Evolutionary conservation across 169 alveolate species (phyloP).

Genomic region (Plasmodium gallinaceum): DNA sequence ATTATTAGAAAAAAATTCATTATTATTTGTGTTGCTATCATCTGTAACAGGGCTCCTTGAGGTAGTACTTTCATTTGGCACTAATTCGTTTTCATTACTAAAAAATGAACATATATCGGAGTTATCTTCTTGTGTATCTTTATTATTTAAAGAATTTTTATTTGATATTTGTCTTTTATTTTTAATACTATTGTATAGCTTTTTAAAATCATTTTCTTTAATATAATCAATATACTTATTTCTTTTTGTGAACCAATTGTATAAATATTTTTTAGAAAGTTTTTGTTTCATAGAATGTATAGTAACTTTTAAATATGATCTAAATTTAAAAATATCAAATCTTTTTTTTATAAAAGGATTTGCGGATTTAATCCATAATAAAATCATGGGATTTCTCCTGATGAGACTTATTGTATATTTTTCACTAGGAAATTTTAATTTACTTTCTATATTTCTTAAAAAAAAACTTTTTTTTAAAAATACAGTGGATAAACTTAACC

Average conservation of each 20-base stretch:
- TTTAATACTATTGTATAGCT: not conserved
- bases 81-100: not conserved
- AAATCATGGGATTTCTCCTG: constrained; percentile 55
- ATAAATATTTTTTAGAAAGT: constrained; percentile 47
- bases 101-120: too few relatives aligned
- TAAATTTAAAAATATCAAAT: constrained; percentile 33
- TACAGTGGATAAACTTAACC: constrained; percentile 50
- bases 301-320: constrained; percentile 32
- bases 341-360: constrained; percentile 27
- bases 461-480: constrained; percentile 33
- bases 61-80: too few relatives aligned
- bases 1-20: too few relatives aligned
- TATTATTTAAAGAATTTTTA: not conserved
- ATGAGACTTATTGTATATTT: constrained; percentile 19
- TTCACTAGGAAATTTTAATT: constrained; percentile 7
- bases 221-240: constrained; percentile 8
- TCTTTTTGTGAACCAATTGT: constrained; percentile 34
- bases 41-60: too few relatives aligned
- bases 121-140: too few relatives aligned
- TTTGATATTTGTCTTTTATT: constrained; percentile 1
- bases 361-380: constrained; percentile 46
- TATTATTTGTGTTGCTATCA: too few relatives aligned
- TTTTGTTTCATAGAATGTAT: constrained; percentile 13
- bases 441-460: constrained; percentile 14
- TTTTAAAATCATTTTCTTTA: not conserved